These are phyloP conservation scores for Schizothecium vesticola DNA, from an alignment of 495 filamentous ascomycete species.

Conservation along the genomic window DNA sequence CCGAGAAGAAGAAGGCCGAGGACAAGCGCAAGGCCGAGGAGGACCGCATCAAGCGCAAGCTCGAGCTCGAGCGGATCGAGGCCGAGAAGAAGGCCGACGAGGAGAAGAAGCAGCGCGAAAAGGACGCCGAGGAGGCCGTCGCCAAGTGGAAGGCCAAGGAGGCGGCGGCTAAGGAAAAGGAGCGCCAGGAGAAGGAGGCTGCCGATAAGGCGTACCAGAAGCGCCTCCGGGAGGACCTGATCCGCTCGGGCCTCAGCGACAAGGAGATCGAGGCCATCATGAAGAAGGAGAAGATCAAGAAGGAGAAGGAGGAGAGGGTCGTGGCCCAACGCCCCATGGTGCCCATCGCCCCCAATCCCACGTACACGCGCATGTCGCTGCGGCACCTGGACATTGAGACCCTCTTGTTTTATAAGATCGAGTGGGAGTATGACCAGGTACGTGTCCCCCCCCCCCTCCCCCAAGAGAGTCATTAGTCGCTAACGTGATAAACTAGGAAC, in stretches of 20 bases:
- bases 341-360: constrained; percentile 30
- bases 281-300: constrained; percentile 46
- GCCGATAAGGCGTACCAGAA: constrained; percentile 47
- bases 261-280: constrained; percentile 49
- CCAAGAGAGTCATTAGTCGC: constrained; percentile 11
- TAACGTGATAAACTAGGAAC: constrained; percentile 45
- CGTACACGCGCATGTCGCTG: constrained; percentile 54
- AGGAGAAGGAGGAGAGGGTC: constrained; percentile 26
- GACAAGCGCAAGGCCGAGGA: constrained; percentile 43
- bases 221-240: constrained; percentile 44
- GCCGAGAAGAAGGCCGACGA: constrained; percentile 46
- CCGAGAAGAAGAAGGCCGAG: constrained; percentile 37
- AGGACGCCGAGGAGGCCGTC: constrained; percentile 51
- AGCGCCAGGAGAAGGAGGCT: constrained; percentile 32
- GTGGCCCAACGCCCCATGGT: constrained; percentile 20
- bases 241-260: constrained; percentile 46
- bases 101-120: constrained; percentile 41
- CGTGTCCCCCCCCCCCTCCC: constrained; percentile 13
- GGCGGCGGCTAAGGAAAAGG: constrained; percentile 35
- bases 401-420: constrained; percentile 43
- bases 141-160: constrained; percentile 53
- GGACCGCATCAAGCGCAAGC: constrained; percentile 44
- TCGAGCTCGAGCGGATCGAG: constrained; percentile 53
- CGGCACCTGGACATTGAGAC: constrained; percentile 54
- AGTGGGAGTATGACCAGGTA: constrained; percentile 49